phyloP scores from a whole-genome alignment of 2,329 filamentous ascomycete species.

The Chaetomium sp. region DNA sequence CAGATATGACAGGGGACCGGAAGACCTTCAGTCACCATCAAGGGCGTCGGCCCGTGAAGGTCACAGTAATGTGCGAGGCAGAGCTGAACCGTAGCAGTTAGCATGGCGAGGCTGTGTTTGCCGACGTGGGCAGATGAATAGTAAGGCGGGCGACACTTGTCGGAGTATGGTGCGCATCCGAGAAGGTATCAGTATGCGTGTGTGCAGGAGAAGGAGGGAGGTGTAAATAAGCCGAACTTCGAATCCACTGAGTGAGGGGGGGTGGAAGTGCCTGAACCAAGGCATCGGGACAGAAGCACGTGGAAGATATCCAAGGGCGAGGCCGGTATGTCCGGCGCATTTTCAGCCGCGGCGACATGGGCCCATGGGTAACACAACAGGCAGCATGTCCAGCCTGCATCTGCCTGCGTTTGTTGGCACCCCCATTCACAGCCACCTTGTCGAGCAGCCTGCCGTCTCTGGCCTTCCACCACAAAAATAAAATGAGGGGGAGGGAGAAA shows the following conservation, averaged over 20 bases:
- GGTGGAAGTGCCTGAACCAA: conserved; percentile 1
- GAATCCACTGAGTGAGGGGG: no score
- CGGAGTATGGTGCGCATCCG: no score
- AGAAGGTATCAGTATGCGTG: no score
- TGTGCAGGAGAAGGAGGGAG: no score
- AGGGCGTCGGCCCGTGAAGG: conserved; percentile 60
- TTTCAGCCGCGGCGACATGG: conserved; percentile 9
- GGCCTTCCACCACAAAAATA: no score
- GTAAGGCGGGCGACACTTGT: no score
- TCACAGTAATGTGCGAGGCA: conserved; percentile 67
- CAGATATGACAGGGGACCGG: conserved; percentile 55
- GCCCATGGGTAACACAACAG: conserved; percentile 2
- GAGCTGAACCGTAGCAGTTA: conserved; percentile 48
- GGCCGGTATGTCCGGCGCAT: conserved; percentile 1
- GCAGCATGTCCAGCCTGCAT: not conserved
- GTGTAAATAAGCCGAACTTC: no score
- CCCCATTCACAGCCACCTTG: no score
- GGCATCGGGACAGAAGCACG: conserved; percentile 17
- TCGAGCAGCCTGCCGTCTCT: no score
- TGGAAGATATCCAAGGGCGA: conserved; percentile 14
- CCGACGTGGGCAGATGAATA: no score
- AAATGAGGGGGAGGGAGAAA: no score
- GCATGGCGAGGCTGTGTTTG: conserved; percentile 25
- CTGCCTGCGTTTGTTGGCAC: not conserved
- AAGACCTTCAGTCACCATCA: conserved; percentile 64